Conservation (phyloP, 192 early-diverging fungal genomes). For the Chytriomyces confervae region DNA sequence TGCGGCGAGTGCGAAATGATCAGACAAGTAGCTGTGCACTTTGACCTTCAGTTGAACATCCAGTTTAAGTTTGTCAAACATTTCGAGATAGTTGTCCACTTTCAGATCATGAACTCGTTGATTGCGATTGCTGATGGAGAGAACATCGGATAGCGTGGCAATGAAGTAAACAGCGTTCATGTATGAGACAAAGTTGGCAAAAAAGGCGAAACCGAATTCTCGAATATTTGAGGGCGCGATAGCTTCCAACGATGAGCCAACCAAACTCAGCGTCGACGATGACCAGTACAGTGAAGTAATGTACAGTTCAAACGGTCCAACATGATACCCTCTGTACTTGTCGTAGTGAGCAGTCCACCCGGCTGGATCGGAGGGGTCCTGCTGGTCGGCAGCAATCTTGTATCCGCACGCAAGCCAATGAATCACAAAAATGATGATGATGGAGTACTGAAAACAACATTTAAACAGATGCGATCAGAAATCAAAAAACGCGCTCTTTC, state of each 20-base stretch:
- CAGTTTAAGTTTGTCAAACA: slow-evolving; percentile 56
- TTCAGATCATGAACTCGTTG: slow-evolving; percentile 49
- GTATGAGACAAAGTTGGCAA: slow-evolving; percentile 50
- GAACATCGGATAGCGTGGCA: slow-evolving; percentile 43
- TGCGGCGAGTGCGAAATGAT: slow-evolving; percentile 48
- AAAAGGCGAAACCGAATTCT: slow-evolving; percentile 49
- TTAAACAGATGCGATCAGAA: neutral
- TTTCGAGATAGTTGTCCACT: slow-evolving; percentile 59
- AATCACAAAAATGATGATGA: slow-evolving; percentile 51
- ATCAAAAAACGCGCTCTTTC: slow-evolving; percentile 4
- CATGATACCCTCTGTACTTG: neutral
- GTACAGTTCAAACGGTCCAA: slow-evolving; percentile 41
- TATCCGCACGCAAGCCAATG: slow-evolving; percentile 62
- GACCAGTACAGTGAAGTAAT: slow-evolving; percentile 51
- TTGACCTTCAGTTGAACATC: slow-evolving; percentile 51
- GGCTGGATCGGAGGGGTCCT: slow-evolving; percentile 39
- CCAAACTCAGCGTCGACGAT: slow-evolving; percentile 44
- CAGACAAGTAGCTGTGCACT: slow-evolving; percentile 52
- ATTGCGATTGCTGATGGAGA: slow-evolving; percentile 35
- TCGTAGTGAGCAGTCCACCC: slow-evolving; percentile 52
- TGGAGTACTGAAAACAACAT: slow-evolving; percentile 24
- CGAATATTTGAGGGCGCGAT: slow-evolving; percentile 40
- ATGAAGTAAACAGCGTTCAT: slow-evolving; percentile 52
- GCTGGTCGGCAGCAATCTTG: slow-evolving; percentile 44
- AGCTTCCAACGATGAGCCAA: slow-evolving; percentile 35